Base-by-base conservation (phyloP, 2,329 filamentous ascomycete species). In the Herpomyces periplanetae region DNA sequence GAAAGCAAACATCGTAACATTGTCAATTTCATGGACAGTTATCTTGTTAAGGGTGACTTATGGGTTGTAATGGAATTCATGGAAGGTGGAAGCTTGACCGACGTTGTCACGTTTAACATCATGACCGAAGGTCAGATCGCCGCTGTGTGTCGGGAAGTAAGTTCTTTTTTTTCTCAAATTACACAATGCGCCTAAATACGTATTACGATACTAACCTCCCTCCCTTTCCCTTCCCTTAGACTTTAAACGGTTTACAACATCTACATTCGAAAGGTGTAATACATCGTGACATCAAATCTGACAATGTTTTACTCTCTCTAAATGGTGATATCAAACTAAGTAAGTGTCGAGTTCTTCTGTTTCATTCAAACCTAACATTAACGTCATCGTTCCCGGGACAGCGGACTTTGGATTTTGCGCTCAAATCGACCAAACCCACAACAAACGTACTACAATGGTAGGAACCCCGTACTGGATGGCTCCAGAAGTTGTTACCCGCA, bases 21-120 rank as follows among this genome's bases (percentile, higher is more conserved):
- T 40, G 80, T 96, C 41, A 96, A 96, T 39, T 96, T 91, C 39
- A 75, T 91, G 43, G 80, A 91, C 44, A 88, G 73, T 36, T 91
- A 73, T 37, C 47, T 96, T 5, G 63, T 73, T 22, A 53, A 56
- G 6, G 66, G 75, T 16, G 80, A 91, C 37, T 45, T 96, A 12
- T 96, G 80, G 80, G 80, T 96, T 2, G 69, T 91, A 13, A 96
- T 96, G 80, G 80, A 96, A 41, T 96, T 75, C 33, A 96, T 96
- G 80, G 75, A 96, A 39, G 80, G 80, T 23, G 80, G 80, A 26
- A 88, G 71, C 39, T 45, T 96, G 35, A 96, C 80, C 5, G 80
- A 96, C 38, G 80, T 96, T 20, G 80, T 96, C 22, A 96, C 80
- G 3, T 91, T 85, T 42, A 91, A 91, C 41, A 85, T 91, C 33